A percentile compares a stretch with the other conserved stretches of the same genome.
These are phyloP conservation scores for Botrytis hyacinthi DNA, from an alignment of 2,329 filamentous ascomycete genomes.

Conservation along the genomic window DNA sequence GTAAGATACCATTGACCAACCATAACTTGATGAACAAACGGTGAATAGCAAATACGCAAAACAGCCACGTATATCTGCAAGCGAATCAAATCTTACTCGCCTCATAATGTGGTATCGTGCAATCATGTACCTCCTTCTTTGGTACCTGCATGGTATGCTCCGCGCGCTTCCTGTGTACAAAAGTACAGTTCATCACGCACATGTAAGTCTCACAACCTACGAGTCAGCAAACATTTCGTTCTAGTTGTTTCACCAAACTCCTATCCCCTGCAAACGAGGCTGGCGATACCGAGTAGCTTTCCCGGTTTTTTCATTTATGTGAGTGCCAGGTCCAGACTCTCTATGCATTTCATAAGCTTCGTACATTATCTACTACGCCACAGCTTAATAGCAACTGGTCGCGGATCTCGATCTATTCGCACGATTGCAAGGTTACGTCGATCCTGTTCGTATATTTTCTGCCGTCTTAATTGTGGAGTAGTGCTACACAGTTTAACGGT, in stretches of 20 bases:
- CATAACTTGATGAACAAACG: not conserved
- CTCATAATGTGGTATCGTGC: not conserved
- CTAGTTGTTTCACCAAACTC: not conserved
- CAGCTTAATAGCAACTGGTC: not conserved
- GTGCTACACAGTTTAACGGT: not conserved
- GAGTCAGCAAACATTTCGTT: not conserved
- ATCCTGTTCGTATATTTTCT: not conserved
- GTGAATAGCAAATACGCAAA: not conserved
- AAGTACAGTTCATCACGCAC: slow-evolving; percentile 12
- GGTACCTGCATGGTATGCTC: slow-evolving; percentile 16
- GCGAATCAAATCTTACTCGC: not conserved
- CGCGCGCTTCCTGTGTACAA: not conserved
- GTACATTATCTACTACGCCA: slow-evolving; percentile 4
- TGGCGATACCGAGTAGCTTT: slow-evolving; percentile 2
- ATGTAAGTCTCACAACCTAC: slow-evolving; percentile 7
- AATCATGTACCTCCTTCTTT: not conserved
- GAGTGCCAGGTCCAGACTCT: not conserved
- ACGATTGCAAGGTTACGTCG: not conserved
- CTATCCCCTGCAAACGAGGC: slow-evolving; percentile 8
- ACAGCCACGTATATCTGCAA: slow-evolving; percentile 14
- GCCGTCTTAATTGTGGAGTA: not conserved
- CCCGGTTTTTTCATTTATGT: not conserved
- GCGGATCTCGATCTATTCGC: not conserved
- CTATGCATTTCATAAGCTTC: slow-evolving; percentile 1
- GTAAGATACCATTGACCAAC: not conserved